Evolutionary conservation across 768 basidiomycete species (phyloP).

Genomic region (Boletales sp.): DNA sequence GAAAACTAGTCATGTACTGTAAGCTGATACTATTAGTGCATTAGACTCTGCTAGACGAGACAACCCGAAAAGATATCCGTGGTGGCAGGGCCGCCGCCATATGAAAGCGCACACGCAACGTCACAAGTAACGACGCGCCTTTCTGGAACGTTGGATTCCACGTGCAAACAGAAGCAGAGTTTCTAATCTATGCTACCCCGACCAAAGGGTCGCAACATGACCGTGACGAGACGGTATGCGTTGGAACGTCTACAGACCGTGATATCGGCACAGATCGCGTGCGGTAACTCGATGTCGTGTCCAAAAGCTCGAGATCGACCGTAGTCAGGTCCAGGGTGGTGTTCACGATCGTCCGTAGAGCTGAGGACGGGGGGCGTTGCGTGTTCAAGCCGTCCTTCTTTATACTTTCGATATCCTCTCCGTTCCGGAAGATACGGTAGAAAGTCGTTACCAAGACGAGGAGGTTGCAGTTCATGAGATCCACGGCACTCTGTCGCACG

Average conservation of each 20-base stretch:
- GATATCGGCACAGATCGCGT: slow-evolving; percentile 3
- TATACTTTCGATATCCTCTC: not conserved
- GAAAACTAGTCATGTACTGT: too few species aligned
- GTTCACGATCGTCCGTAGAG: not conserved
- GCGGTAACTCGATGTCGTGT: not conserved
- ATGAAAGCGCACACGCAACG: too few species aligned
- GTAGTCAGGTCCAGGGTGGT: slow-evolving; percentile 6
- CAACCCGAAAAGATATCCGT: too few species aligned
- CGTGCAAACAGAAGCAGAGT: too few species aligned
- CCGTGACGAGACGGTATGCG: not conserved
- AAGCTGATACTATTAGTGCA: too few species aligned
- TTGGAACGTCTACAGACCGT: not conserved
- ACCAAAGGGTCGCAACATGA: not conserved
- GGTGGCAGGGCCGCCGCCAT: too few species aligned
- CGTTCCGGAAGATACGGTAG: slow-evolving; percentile 5
- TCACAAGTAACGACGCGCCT: too few species aligned
- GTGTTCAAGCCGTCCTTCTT: not conserved
- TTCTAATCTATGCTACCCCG: not conserved
- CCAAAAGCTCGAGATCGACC: slow-evolving; percentile 6
- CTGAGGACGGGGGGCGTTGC: not conserved
- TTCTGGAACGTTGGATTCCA: too few species aligned
- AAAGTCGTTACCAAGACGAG: slow-evolving; percentile 14
- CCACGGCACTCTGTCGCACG: slow-evolving; percentile 10
- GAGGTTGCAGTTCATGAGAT: slow-evolving; percentile 14
- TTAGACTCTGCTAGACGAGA: too few species aligned